Evolutionary conservation across 176 grass and related monocot genomes (phyloP).

Genomic region (Hyparrhenia diplandra): DNA sequence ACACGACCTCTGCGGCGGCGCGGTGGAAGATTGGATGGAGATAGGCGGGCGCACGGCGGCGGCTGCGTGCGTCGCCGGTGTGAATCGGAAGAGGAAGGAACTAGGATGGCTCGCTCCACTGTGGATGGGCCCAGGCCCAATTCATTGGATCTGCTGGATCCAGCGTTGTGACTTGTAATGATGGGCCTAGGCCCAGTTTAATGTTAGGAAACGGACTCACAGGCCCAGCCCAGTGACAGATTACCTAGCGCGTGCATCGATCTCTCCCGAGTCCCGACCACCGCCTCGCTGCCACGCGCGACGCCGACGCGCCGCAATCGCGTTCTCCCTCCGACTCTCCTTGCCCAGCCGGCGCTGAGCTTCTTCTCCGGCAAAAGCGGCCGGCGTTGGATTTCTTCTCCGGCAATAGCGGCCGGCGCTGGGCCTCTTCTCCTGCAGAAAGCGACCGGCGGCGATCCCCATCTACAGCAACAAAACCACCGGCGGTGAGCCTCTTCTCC

Average conservation of each 20-base stretch:
- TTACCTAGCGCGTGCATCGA: neutral
- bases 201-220: neutral
- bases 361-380: neutral
- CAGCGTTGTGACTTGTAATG: too few species aligned
- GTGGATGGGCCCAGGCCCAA: neutral
- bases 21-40: neutral
- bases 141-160: too few species aligned
- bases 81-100: neutral
- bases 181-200: neutral
- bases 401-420: neutral
- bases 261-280: neutral
- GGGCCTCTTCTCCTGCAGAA: neutral
- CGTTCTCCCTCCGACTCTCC: neutral
- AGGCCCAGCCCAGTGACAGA: neutral
- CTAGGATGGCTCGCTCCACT: neutral
- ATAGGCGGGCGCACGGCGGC: neutral
- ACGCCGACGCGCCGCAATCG: neutral
- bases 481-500: neutral
- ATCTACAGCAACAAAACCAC: neutral
- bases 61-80: slow-evolving; percentile 9
- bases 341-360: neutral
- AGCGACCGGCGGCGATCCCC: neutral
- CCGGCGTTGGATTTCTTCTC: neutral
- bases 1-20: neutral
- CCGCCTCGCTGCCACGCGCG: neutral